Base-by-base conservation (phyloP, 768 basidiomycete genomes). In the Lactarius evosmus region DNA sequence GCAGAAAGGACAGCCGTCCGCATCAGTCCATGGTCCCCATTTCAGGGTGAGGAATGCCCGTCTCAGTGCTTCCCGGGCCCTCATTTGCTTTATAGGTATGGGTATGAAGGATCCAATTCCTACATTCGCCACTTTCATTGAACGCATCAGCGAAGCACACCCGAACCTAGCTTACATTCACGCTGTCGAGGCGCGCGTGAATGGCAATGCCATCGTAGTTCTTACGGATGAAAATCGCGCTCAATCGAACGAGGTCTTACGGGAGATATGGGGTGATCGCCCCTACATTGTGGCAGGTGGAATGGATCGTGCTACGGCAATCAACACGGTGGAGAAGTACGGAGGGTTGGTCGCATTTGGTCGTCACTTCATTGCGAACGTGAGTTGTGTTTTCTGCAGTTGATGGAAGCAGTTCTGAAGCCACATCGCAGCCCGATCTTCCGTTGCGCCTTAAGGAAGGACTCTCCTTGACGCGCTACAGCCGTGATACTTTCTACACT, bases 1-100 rank as follows among this genome's bases (percentile, higher is more conserved):
- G 69, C 71, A n/a, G 75, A 76, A 41, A 72, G 73, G 40, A 72
- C 74, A 22, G 79, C 72, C 1, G 66, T 81, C 60, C 74, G 79
- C 1, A 36, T 80, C 41, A 74, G 73, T 55, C 78, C 74, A 7
- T 78, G 72, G 74, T 62, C 67, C 60, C 38, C 36, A 3, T 67
- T 69, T 38, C 67, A 75, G 75, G 69, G 72, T 58, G 66, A 73
- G 46, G 7, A 34, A 29, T 17, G 19, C 4, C 4, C 4, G 2
- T 7, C 2, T 16, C 7, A 1, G 14, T 16, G 16, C 22, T 29
- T 14, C 22, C 0, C 16, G 14, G 22, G 16, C 1, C 1, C 27
- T 58, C 14, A 49, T 8, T 1, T 16, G 19, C 16, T 27, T 29
- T 25, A 7, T 52, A 63, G 65, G 41, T 19, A 66, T 66, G 65